Evolutionary conservation across 2,329 filamentous ascomycete genomes (phyloP), one percentile per base, ranked within the genome.

Genomic region (Stemphylium beticola): DNA sequence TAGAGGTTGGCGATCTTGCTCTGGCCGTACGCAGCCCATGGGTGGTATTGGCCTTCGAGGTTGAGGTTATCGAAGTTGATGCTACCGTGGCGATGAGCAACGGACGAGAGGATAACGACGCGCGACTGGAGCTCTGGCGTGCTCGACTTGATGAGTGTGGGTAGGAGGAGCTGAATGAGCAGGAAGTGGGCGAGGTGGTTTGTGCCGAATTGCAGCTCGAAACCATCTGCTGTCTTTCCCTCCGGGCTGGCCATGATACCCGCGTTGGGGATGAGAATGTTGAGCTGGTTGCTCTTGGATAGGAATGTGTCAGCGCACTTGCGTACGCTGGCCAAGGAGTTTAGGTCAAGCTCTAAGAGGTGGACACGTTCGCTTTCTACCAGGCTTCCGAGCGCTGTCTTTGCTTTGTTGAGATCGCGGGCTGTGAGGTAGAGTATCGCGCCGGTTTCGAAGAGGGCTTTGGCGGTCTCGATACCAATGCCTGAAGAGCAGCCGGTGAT

Each of bases 101-200:
- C 84, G 69, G 4, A 83, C 71, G 17, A 80, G 69, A 85, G 64
- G 1, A 66, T 68, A 39, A 86, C 73, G 2, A 85, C 78, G 2
- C 83, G 77, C 0, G 78, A 82, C 4, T 75, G 64, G 50, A 79
- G 80, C 0, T 64, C 57, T 0, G 76, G 67, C 0, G 77, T 0
- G 74, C 60, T 11, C 72, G 71, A 0, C 70, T 58, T 0, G 83
- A 63, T 7, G 0, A 73, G 64, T 32, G 79, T 79, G 9, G 44
- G 44, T 4, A 38, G 20, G 34, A 85, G 73, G 1, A 83, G 74
- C n/a, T 81, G 71, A 54, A 82, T 81, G 9, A 85, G 74, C 0
- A 84, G 77, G 58, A 81, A 81, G 31, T 81, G 78, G 0, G 77
- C 74, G 12, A 83, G 55, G 54, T 82, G 76, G 63, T 82, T 82